Evolutionary conservation across 176 grass and related monocot genomes (phyloP).

Genomic region (Avena eriantha): DNA sequence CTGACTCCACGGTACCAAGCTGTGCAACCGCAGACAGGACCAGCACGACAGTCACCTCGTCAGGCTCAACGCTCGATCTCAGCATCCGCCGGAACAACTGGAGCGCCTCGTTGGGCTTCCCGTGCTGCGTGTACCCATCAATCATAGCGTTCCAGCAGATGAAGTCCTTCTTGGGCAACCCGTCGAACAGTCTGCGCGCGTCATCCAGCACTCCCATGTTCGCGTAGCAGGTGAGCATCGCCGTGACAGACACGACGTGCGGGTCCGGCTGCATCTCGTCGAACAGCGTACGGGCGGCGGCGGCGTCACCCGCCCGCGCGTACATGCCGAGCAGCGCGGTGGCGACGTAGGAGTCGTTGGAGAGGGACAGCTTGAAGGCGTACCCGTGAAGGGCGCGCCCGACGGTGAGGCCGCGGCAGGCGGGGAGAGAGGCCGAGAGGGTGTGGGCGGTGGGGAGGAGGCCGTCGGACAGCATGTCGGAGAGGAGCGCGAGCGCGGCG

Average conservation of each 20-base stretch:
- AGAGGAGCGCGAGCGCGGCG: constrained; percentile 70
- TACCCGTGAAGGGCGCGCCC: constrained; percentile 78
- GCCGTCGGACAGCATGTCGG: constrained; percentile 64
- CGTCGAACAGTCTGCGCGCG: constrained; percentile 74
- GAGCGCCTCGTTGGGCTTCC: constrained; percentile 62
- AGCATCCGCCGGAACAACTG: constrained; percentile 80
- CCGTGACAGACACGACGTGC: constrained; percentile 75
- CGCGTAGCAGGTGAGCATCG: constrained; percentile 88
- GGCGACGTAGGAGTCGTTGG: constrained; percentile 66
- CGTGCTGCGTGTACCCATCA: constrained; percentile 85
- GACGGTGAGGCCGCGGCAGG: constrained; percentile 50
- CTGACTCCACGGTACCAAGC: constrained; percentile 57
- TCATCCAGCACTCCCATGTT: constrained; percentile 64
- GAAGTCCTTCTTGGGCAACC: constrained; percentile 55
- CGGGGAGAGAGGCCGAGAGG: constrained; percentile 71
- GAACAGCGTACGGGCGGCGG: constrained; percentile 75
- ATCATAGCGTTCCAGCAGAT: constrained; percentile 98
- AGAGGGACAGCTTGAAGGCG: constrained; percentile 71
- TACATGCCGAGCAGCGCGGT: constrained; percentile 94
- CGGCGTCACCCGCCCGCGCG: constrained; percentile 67
- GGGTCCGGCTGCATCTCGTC: constrained; percentile 62
- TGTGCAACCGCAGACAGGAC: constrained; percentile 75
- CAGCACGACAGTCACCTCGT: constrained; percentile 68
- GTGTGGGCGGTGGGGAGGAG: constrained; percentile 71
- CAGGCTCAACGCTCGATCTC: constrained; percentile 46